Evolutionary conservation across 345 rosid species (phyloP).

Genomic region (Aquilaria yunnanensis): DNA sequence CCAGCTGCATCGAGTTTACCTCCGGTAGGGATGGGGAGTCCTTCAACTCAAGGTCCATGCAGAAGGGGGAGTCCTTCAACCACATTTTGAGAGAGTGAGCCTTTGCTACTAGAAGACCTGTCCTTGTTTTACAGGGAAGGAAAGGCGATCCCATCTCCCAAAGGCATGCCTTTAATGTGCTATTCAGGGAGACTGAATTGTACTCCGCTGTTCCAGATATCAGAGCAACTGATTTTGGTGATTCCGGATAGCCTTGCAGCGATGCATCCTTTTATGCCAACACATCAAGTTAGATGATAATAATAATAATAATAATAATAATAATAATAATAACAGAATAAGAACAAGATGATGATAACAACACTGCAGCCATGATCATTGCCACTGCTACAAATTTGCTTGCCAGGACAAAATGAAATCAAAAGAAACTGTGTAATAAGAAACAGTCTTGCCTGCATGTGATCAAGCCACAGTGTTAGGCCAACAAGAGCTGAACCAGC

Average conservation of each 20-base stretch:
- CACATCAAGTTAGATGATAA: constrained; percentile 5
- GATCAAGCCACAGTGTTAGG: constrained; percentile 91
- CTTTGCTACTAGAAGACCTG: constrained; percentile 82
- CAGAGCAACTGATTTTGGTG: constrained; percentile 87
- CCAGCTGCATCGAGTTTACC: constrained; percentile 67
- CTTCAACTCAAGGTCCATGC: constrained; percentile 86
- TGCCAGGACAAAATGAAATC: neutral
- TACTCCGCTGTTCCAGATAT: constrained; percentile 87
- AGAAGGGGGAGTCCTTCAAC: constrained; percentile 95
- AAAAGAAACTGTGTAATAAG: constrained; percentile 12
- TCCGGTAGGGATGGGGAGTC: constrained; percentile 60
- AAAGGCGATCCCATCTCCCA: constrained; percentile 99
- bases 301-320: neutral
- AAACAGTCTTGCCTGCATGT: constrained; percentile 69
- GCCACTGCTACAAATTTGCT: too few relatives aligned
- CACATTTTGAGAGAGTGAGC: constrained; percentile 95
- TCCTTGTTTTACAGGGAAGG: constrained; percentile 76
- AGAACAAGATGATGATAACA: neutral
- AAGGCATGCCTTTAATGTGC: constrained; percentile 80
- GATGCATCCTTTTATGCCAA: constrained; percentile 67
- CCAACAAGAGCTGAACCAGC: constrained; percentile 97
- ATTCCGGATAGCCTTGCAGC: constrained; percentile 78
- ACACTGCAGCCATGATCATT: too few relatives aligned
- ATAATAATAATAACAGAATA: neutral
- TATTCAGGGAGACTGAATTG: constrained; percentile 71